These are phyloP conservation scores for Ogataea henricii DNA, from an alignment of 805 yeast species.

Conservation along the genomic window DNA sequence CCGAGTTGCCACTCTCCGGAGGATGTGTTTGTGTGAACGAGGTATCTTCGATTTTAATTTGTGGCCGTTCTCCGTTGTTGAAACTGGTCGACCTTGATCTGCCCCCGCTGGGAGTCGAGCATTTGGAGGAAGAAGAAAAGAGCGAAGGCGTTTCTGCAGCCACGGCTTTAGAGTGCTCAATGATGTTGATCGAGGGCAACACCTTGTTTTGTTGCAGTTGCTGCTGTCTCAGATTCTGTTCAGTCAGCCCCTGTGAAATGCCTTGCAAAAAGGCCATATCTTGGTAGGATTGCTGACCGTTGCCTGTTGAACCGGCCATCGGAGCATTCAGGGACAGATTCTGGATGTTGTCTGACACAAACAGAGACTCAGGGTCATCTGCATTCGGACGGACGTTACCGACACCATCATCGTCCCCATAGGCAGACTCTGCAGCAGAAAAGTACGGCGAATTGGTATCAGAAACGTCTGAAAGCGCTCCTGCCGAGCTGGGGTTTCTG, in stretches of 20 bases:
- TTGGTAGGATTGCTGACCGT: constrained; percentile 3
- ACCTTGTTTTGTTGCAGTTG: not conserved
- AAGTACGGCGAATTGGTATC: constrained; percentile 29
- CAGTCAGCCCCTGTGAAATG: constrained; percentile 21
- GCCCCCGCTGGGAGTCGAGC: constrained; percentile 35
- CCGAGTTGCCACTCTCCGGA: not conserved
- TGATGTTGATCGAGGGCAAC: constrained; percentile 23
- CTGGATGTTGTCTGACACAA: constrained; percentile 21
- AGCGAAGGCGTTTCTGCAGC: constrained; percentile 56
- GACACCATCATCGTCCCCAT: constrained; percentile 23
- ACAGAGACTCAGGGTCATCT: constrained; percentile 18
- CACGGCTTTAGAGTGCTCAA: constrained; percentile 42
- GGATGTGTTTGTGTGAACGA: constrained; percentile 10
- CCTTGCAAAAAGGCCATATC: constrained; percentile 14
- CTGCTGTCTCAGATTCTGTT: constrained; percentile 24
- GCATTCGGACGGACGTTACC: constrained; percentile 10
- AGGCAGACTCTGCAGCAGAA: constrained; percentile 29
- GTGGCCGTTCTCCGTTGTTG: constrained; percentile 15
- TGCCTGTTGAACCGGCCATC: not conserved
- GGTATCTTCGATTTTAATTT: constrained; percentile 30
- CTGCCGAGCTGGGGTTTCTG: constrained; percentile 14
- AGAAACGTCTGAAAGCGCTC: constrained; percentile 27
- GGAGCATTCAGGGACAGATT: constrained; percentile 17
- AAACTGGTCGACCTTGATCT: constrained; percentile 36
- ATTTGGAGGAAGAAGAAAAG: constrained; percentile 47